Evolutionary conservation across 1,284 basidiomycete genomes (phyloP), one percentile per base, ranked within the genome.

Genomic region (Fomitopsis pinicola): DNA sequence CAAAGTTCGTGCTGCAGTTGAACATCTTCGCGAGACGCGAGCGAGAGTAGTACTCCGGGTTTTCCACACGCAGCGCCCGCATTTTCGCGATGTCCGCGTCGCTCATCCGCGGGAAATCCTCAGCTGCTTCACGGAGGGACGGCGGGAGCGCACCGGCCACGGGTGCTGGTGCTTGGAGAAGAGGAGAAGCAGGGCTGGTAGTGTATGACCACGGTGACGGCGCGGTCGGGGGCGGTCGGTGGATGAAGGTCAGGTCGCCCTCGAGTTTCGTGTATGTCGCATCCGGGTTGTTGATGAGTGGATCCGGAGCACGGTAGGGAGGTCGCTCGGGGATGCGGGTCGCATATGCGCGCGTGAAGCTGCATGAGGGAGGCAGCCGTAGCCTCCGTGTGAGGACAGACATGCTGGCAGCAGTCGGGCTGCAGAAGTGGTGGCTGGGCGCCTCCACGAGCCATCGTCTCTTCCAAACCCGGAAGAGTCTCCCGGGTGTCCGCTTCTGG

Each of bases 141-240:
- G 74, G 82, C 42, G 83, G 76, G 9, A 82, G 72, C 0, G 80
- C 81, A 0, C 80, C 82, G 2, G 65, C 64, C 12, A 69, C 63
- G 3, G 72, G 61, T 9, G 74, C 48, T 9, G 75, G 66, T 3
- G 76, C 69, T 3, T 67, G 66, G 12, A 92, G 80, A 2, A 92
- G 78, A 0, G 91, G 88, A 0, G 90, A 92, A 2, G 81, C 74
- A 14, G 90, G 91, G 15, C 80, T 77, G 9, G 84, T 84, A 2
- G 84, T 86, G 61, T 85, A 82, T 19, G 90, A 92, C 62, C 81
- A 77, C 5, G 89, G 89, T 15, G 89, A 80, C 5, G 88, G 86
- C 9, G 84, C 81, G 2, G 87, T 84, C 0, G 90, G 88, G 0
- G 90, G 91, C 30, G 88, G 88, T 48, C 91, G 86, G 71, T 89